Base-by-base conservation (phyloP, 495 filamentous ascomycete species). In the Hypoxylon perforatum region DNA sequence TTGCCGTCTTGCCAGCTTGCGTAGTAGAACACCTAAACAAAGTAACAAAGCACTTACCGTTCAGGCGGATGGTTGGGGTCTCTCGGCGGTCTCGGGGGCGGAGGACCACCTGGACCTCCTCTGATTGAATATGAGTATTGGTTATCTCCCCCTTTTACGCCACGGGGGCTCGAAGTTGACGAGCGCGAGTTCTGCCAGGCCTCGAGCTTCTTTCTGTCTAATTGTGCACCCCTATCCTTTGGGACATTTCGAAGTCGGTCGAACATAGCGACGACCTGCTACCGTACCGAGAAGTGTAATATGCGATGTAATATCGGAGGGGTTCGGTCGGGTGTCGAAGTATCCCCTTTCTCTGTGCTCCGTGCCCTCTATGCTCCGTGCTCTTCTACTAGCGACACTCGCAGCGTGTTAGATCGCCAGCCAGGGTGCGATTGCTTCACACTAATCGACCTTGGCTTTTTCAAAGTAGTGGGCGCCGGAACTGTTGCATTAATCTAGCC, bases 151-250 rank as follows among this genome's bases (percentile, higher is more conserved):
- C 72, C 72, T 14, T 63, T 64, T 58, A 75, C 47, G 25, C 69
- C 57, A 12, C 51, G 63, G 30, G 47, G 23, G 12, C 33, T 46
- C 10, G 64, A 59, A 23, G 65, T 50, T 19, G 66, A 63, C 19
- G 69, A 65, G n/a, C 71, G 72, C 28, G 58, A 50, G 19, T 70
- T 67, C 39, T 75, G 72, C 69, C 70, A 75, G 44, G 69, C 63
- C 51, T 75, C 72, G 46, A 73, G 50, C 39, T 73, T 75, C 61
- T 75, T 75, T 45, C 67, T 65, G 33, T 70, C 55, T 15, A 72
- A 11, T 48, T 57, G 42, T 23, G 63, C 49, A 23, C 63, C 46
- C 17, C 56, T 53, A 23, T 72, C 72, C 41, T 69, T 75, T 44
- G 49, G 46, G 35, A 36, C 23, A 61, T 66, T 71, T 67, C 72